Evolutionary conservation across 2,329 filamentous ascomycete genomes (phyloP).

Genomic region (Fusarium sp.): DNA sequence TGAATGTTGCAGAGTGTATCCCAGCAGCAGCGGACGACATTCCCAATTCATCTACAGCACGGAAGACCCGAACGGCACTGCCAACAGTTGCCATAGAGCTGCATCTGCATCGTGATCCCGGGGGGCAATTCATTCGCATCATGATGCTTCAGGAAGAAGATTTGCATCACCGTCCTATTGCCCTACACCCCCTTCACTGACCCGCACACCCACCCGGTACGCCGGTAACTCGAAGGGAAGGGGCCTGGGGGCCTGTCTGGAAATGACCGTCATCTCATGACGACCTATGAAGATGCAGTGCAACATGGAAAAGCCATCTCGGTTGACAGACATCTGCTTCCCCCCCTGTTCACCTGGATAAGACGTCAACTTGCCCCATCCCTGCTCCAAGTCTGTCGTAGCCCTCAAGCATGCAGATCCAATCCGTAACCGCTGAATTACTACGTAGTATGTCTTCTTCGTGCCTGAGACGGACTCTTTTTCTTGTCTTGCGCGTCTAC

Average conservation of each 20-base stretch:
- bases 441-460: neutral
- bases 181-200: neutral
- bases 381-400: neutral
- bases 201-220: neutral
- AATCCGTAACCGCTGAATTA: conserved; percentile 14
- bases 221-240: neutral
- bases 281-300: conserved; percentile 3
- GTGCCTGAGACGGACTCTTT: neutral
- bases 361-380: conserved; percentile 18
- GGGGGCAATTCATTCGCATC: neutral
- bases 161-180: neutral
- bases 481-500: neutral
- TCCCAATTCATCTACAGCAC: conserved; percentile 10
- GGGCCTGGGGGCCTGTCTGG: neutral
- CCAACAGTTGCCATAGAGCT: neutral
- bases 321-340: neutral
- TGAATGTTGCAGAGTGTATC: neutral
- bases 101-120: neutral
- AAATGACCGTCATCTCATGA: conserved; percentile 10
- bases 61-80: conserved; percentile 9
- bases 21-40: conserved; percentile 13
- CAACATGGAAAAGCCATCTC: neutral
- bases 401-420: conserved; percentile 9
- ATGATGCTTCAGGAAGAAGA: conserved; percentile 3
- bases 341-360: conserved; percentile 4